Conservation (phyloP, 2,329 filamentous ascomycete genomes). For the Cladosporium austrohemisphaericum region DNA sequence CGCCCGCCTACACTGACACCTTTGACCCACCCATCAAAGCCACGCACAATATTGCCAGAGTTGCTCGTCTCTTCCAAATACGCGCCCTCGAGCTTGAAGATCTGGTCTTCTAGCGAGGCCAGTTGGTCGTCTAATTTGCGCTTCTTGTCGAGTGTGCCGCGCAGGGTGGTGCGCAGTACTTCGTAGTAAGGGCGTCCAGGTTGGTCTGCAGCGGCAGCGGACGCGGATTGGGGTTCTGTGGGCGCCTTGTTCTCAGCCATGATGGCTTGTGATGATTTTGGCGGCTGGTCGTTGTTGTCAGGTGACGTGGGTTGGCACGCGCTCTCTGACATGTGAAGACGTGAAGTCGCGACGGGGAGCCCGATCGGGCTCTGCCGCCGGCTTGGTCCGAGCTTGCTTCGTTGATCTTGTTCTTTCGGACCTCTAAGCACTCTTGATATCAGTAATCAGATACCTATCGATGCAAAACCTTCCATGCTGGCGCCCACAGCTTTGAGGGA, state of each 20-base stretch:
- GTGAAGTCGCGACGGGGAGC: background rate
- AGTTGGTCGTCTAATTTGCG: constrained; percentile 54
- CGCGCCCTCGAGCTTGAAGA: constrained; percentile 74
- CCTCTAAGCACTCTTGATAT: too few relatives aligned
- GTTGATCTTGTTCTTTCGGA: too few relatives aligned
- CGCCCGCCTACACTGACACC: constrained; percentile 53
- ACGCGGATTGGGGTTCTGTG: constrained; percentile 24
- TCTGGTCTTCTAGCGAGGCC: constrained; percentile 66
- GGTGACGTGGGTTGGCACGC: background rate
- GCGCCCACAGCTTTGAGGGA: too few relatives aligned
- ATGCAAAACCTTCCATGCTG: too few relatives aligned
- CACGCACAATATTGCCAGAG: constrained; percentile 90
- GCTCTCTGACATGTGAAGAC: constrained; percentile 5
- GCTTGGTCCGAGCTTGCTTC: too few relatives aligned
- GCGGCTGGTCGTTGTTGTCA: background rate
- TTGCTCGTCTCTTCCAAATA: constrained; percentile 87
- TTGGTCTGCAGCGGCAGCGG: constrained; percentile 40
- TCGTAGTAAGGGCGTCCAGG: constrained; percentile 62
- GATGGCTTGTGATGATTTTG: constrained; percentile 9
- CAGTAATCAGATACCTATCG: too few relatives aligned
- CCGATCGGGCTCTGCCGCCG: too few relatives aligned
- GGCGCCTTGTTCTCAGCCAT: constrained; percentile 50
- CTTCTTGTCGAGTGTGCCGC: constrained; percentile 64
- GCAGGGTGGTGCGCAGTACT: constrained; percentile 63
- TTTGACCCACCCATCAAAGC: constrained; percentile 98